Evolutionary conservation across 2,329 filamentous ascomycete genomes (phyloP).

Genomic region (Stagonosporopsis chrysanthemi): DNA sequence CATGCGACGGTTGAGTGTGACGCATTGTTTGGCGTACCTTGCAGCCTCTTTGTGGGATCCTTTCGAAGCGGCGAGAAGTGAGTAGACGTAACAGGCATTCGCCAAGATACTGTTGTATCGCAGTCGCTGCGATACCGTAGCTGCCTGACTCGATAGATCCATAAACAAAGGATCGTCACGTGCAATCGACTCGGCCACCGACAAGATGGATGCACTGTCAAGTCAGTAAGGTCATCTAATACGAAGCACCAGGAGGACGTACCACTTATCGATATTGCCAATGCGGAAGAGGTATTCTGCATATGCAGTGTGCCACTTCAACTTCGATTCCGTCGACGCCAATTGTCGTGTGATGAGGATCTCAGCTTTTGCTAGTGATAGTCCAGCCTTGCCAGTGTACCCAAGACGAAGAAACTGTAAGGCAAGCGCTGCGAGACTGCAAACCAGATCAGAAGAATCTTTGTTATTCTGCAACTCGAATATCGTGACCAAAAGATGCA

Average conservation of each 20-base stretch:
- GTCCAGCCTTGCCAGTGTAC: conserved; percentile 65
- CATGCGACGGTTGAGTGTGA: conserved; percentile 58
- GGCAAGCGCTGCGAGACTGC: conserved; percentile 57
- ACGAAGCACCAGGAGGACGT: conserved; percentile 9
- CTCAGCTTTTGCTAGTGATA: conserved; percentile 66
- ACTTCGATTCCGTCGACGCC: conserved; percentile 54
- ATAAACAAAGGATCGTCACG: conserved; percentile 38
- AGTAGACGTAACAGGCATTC: conserved; percentile 69
- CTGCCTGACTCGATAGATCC: conserved; percentile 40
- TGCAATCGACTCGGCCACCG: conserved; percentile 40
- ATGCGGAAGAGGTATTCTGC: conserved; percentile 77
- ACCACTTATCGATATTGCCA: conserved; percentile 69
- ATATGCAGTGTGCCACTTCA: conserved; percentile 72
- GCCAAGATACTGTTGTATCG: conserved; percentile 62
- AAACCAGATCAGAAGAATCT: conserved; percentile 51
- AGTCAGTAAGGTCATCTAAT: conserved; percentile 22
- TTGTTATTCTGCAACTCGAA: conserved; percentile 54
- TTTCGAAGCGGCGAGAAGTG: conserved; percentile 68
- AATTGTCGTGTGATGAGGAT: conserved; percentile 53
- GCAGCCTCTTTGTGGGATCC: conserved; percentile 57
- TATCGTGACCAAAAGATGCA: conserved; percentile 58
- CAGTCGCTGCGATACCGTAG: conserved; percentile 45
- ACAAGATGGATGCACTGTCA: conserved; percentile 39
- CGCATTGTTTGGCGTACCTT: conserved; percentile 57
- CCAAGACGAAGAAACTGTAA: conserved; percentile 66